Percentiles rank a stretch among this genome's conserved stretches.
Conservation (phyloP, 2,329 filamentous ascomycete genomes). For the Venturia nashicola region DNA sequence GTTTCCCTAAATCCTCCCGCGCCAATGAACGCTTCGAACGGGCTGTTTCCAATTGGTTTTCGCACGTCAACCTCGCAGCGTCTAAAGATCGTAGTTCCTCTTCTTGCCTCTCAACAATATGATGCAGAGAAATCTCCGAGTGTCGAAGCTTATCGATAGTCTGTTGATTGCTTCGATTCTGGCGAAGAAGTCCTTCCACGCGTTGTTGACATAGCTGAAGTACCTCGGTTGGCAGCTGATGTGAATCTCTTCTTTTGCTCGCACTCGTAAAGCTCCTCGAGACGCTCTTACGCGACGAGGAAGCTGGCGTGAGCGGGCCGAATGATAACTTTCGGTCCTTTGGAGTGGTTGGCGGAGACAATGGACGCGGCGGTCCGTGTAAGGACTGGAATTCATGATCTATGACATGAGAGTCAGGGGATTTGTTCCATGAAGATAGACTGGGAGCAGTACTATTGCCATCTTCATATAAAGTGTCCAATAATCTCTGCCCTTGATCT, state of each 20-base stretch:
- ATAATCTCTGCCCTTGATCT: background rate
- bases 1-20: background rate
- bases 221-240: slow-evolving; percentile 4
- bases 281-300: background rate
- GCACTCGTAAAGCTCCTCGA: background rate
- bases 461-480: background rate
- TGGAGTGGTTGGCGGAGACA: slow-evolving; percentile 5
- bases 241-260: background rate
- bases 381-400: background rate
- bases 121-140: slow-evolving; percentile 3
- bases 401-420: background rate
- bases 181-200: slow-evolving; percentile 1
- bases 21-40: background rate
- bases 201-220: slow-evolving; percentile 7
- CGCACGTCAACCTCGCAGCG: background rate
- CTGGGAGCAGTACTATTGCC: background rate
- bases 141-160: slow-evolving; percentile 5
- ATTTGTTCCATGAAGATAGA: background rate
- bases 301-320: background rate
- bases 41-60: background rate
- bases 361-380: slow-evolving; percentile 1
- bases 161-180: background rate
- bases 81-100: background rate
- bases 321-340: background rate
- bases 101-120: background rate